A percentile compares a stretch with the other conserved stretches of the same genome.
These are phyloP conservation scores for Evernia prunastri DNA, from an alignment of 495 filamentous ascomycete genomes.

Conservation along the genomic window DNA sequence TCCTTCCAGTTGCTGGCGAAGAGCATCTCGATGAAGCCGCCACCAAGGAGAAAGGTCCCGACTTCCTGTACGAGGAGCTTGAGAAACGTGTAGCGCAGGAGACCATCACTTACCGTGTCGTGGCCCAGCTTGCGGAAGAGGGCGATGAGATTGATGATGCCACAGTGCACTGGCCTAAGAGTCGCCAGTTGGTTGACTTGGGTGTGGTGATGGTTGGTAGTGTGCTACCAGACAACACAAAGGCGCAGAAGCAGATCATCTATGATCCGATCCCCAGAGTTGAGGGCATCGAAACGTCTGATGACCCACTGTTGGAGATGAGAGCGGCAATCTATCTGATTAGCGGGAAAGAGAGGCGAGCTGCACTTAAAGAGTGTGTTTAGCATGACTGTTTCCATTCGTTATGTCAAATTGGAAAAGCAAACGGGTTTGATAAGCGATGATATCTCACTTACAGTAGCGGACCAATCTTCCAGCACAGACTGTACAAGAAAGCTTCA, in stretches of 20 bases:
- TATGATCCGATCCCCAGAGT: conserved; percentile 52
- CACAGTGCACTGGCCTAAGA: conserved; percentile 47
- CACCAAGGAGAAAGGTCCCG: conserved; percentile 29
- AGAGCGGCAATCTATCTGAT: conserved; percentile 47
- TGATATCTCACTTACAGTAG: too few relatives aligned
- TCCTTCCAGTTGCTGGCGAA: conserved; percentile 38
- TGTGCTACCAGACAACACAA: conserved; percentile 32
- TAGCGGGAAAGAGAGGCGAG: conserved; percentile 40
- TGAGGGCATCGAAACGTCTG: conserved; percentile 42
- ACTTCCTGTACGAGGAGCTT: conserved; percentile 43
- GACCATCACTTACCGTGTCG: conserved; percentile 39
- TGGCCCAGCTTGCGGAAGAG: conserved; percentile 44
- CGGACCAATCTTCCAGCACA: too few relatives aligned
- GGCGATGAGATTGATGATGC: conserved; percentile 45
- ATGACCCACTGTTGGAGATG: conserved; percentile 48
- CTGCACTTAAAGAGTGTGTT: too few relatives aligned
- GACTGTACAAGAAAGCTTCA: too few relatives aligned
- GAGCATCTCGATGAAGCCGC: conserved; percentile 33
- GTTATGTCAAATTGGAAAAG: too few relatives aligned
- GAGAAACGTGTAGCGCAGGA: conserved; percentile 26
- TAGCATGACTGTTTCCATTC: neutral
- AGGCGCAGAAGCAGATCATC: conserved; percentile 45
- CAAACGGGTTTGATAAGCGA: too few relatives aligned
- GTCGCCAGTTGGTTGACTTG: conserved; percentile 42
- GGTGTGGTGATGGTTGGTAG: conserved; percentile 41